phyloP scores from a whole-genome alignment of 2,329 filamentous ascomycete species.

The Aspergillus jensenii region DNA sequence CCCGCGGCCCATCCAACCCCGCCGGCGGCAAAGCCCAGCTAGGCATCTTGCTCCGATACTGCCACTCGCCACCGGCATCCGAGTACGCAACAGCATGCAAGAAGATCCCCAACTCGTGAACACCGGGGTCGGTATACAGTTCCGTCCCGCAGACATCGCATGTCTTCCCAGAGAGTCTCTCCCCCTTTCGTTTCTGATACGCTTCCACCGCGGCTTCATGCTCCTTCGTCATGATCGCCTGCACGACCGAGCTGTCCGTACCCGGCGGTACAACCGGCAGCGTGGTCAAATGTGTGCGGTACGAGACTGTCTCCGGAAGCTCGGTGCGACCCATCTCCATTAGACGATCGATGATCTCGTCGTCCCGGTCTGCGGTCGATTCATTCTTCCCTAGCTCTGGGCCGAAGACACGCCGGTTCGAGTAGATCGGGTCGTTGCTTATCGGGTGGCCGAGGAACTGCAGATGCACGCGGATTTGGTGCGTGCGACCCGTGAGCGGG shows the following conservation, averaged over 20 bases:
- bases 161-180: constrained; percentile 83
- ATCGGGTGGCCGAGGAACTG: constrained; percentile 95
- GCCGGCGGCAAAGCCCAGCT: constrained; percentile 81
- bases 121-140: constrained; percentile 87
- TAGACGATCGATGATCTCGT: constrained; percentile 83
- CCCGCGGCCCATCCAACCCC: constrained; percentile 68
- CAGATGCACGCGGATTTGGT: constrained; percentile 91
- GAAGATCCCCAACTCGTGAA: constrained; percentile 89
- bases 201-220: constrained; percentile 83
- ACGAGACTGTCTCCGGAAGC: constrained; percentile 83
- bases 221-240: constrained; percentile 42
- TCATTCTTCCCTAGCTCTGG: constrained; percentile 70
- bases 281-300: constrained; percentile 59
- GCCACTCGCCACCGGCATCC: constrained; percentile 79
- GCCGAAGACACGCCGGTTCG: constrained; percentile 90
- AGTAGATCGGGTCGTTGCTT: constrained; percentile 96
- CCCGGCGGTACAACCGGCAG: constrained; percentile 37
- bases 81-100: constrained; percentile 90
- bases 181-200: constrained; percentile 86
- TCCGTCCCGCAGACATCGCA: constrained; percentile 83
- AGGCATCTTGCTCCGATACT: constrained; percentile 81
- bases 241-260: constrained; percentile 38
- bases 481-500: constrained; percentile 88
- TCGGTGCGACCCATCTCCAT: constrained; percentile 93
- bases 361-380: constrained; percentile 70